These are phyloP conservation scores for Geotrichum cucujoidarum DNA, from an alignment of 1,139 yeast genomes.

Conservation along the genomic window DNA sequence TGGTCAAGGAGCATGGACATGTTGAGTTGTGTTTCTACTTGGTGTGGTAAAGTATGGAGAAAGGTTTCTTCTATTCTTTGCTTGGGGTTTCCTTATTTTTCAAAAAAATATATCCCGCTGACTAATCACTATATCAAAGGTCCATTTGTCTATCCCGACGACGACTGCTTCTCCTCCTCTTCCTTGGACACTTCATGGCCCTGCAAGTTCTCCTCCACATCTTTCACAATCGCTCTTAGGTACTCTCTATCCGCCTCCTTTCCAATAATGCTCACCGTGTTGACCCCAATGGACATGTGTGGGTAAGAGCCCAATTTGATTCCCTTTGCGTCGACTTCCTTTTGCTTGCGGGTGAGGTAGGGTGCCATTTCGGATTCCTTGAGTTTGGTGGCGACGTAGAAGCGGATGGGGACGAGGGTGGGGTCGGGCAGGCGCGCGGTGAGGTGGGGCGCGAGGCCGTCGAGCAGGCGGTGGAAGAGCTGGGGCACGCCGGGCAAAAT, in stretches of 20 bases:
- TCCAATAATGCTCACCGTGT: slow-evolving; percentile 71
- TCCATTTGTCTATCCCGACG: not conserved
- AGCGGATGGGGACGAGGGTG: slow-evolving; percentile 42
- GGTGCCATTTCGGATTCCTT: slow-evolving; percentile 70
- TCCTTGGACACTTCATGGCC: slow-evolving; percentile 54
- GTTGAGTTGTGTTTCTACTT: too few relatives aligned
- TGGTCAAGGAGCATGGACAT: slow-evolving; percentile 51
- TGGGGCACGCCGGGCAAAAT: slow-evolving; percentile 82
- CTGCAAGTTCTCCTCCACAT: slow-evolving; percentile 44
- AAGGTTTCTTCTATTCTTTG: too few relatives aligned
- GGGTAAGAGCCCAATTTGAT: slow-evolving; percentile 83
- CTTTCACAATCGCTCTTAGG: slow-evolving; percentile 45
- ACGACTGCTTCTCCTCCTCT: slow-evolving; percentile 44
- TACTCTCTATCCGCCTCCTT: slow-evolving; percentile 38
- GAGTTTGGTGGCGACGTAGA: slow-evolving; percentile 56
- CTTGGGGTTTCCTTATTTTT: not conserved
- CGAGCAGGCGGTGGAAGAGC: slow-evolving; percentile 54
- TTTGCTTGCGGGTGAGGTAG: slow-evolving; percentile 51
- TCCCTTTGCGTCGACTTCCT: slow-evolving; percentile 40
- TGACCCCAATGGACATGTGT: slow-evolving; percentile 57
- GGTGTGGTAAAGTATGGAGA: too few relatives aligned
- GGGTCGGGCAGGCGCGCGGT: slow-evolving; percentile 33
- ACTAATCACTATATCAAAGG: too few relatives aligned
- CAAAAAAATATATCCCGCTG: too few relatives aligned
- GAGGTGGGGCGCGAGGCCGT: slow-evolving; percentile 38